Percentiles rank a stretch among this genome's conserved stretches.
Conservation (phyloP, 768 basidiomycete genomes). For the Pleurotus tuoliensis region DNA sequence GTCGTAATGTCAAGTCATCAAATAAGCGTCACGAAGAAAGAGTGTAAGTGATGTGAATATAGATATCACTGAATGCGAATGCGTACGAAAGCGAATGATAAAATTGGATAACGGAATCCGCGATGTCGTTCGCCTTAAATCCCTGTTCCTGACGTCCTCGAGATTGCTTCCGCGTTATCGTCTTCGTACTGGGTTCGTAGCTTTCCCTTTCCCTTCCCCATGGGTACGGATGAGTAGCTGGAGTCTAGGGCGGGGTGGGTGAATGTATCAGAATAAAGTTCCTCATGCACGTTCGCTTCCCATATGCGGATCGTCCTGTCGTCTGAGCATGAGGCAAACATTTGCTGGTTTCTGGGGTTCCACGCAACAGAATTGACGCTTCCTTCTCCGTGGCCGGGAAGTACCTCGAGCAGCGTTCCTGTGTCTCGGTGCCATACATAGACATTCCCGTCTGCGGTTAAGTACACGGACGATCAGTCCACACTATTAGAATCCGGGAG, state of each 20-base stretch:
- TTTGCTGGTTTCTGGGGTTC: constrained; percentile 84
- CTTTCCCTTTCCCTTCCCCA: constrained; percentile 66
- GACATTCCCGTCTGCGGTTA: constrained; percentile 73
- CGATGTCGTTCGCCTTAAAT: constrained; percentile 1
- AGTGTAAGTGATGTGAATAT: constrained; percentile 8
- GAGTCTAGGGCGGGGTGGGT: constrained; percentile 5
- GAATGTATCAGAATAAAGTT: constrained; percentile 8
- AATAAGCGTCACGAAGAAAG: constrained; percentile 8
- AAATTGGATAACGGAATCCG: not conserved
- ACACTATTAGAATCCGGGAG: not conserved
- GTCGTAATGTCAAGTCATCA: not conserved
- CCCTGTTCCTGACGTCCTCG: constrained; percentile 9
- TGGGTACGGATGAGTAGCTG: constrained; percentile 21
- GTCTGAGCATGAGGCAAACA: constrained; percentile 97
- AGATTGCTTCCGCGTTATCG: constrained; percentile 20
- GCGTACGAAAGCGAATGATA: not conserved
- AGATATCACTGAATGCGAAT: constrained; percentile 4
- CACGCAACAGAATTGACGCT: constrained; percentile 96
- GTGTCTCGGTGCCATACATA: constrained; percentile 95
- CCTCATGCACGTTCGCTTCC: constrained; percentile 46
- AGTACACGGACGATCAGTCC: not conserved
- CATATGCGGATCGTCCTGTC: constrained; percentile 90
- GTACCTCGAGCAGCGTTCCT: constrained; percentile 77
- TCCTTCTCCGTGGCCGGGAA: constrained; percentile 83
- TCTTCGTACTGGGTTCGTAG: constrained; percentile 43